Conservation (phyloP, 176 grass and related monocot genomes). For the Dendrocalamus sinicus region DNA sequence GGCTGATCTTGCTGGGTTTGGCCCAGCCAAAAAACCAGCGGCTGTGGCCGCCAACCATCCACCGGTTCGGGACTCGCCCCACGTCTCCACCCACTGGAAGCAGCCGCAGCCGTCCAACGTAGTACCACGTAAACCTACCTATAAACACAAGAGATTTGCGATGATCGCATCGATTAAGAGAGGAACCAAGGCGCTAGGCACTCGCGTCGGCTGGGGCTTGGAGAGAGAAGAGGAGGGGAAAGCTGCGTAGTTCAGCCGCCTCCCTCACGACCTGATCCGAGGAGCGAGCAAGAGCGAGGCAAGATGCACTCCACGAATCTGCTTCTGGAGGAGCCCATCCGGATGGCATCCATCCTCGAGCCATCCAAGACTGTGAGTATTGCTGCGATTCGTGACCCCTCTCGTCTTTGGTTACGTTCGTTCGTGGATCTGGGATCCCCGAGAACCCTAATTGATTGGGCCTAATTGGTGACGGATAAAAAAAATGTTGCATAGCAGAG, state of each 20-base stretch:
- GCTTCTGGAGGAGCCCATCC: conserved; percentile 92
- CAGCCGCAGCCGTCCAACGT: too few species aligned
- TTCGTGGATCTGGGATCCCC: not conserved
- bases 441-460: not conserved
- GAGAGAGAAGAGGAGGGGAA: not conserved
- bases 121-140: not conserved
- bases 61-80: not conserved
- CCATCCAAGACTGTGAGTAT: conserved; percentile 77
- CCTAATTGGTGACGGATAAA: not conserved
- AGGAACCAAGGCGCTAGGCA: not conserved
- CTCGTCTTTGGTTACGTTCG: not conserved
- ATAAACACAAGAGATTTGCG: not conserved
- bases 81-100: too few species aligned
- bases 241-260: not conserved
- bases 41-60: conserved; percentile 6
- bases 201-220: not conserved
- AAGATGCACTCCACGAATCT: conserved; percentile 90
- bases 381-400: too few species aligned
- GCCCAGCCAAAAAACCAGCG: not conserved
- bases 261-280: conserved; percentile 10
- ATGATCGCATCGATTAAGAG: not conserved
- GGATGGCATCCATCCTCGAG: conserved; percentile 94
- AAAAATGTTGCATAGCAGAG: conserved; percentile 36
- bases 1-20: too few species aligned
- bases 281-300: not conserved